Percentiles rank a stretch among this genome's conserved stretches.
Conservation (phyloP, 805 yeast genomes). For the Lachancea nothofagi region DNA sequence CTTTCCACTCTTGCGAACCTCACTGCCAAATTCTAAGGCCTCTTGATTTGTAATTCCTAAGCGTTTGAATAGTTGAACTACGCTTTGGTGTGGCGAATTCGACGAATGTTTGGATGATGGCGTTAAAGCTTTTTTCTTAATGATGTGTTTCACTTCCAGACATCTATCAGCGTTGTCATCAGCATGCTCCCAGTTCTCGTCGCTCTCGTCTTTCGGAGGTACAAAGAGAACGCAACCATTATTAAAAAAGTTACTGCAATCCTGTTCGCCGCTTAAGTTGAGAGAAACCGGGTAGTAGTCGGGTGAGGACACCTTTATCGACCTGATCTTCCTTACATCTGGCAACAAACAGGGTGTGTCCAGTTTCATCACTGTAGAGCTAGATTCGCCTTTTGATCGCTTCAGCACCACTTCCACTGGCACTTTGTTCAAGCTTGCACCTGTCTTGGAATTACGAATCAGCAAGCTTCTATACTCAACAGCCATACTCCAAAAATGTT, state of each 20-base stretch:
- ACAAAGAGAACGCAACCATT: conserved; percentile 27
- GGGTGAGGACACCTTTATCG: conserved; percentile 42
- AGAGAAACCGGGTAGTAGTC: conserved; percentile 49
- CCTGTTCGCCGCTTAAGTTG: conserved; percentile 31
- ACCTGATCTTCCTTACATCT: conserved; percentile 42
- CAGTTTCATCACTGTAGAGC: conserved; percentile 17
- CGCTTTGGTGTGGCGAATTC: background rate
- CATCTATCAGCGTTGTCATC: background rate
- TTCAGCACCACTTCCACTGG: conserved; percentile 35
- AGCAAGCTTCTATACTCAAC: conserved; percentile 78
- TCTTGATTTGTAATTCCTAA: conserved; percentile 2
- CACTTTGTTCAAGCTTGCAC: conserved; percentile 44
- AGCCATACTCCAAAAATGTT: conserved; percentile 88
- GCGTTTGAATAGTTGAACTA: background rate
- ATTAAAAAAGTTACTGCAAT: conserved; percentile 23
- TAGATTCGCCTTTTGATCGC: background rate
- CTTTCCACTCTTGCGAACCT: background rate
- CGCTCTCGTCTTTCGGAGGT: conserved; percentile 11
- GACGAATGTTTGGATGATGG: background rate
- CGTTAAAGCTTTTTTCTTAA: background rate
- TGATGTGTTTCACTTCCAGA: conserved; percentile 1
- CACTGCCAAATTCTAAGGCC: conserved; percentile 2
- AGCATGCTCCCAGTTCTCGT: conserved; percentile 1
- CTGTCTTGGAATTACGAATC: conserved; percentile 61
- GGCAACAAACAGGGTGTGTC: conserved; percentile 70